Conservation (phyloP, 2,329 filamentous ascomycete species). For the Pseudogymnoascus sp. region DNA sequence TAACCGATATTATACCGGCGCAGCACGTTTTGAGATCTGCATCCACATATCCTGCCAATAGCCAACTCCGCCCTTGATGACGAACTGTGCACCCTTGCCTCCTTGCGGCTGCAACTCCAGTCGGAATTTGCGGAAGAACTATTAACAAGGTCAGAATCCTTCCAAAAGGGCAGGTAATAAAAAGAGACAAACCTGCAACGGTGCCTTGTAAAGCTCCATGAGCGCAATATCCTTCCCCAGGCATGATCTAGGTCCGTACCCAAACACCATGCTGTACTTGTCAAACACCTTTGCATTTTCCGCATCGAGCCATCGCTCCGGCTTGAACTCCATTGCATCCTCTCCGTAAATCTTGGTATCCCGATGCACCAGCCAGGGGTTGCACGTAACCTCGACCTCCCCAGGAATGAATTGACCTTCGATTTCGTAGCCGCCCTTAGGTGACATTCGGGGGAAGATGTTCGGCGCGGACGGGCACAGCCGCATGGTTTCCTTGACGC, state of each 20-base stretch:
- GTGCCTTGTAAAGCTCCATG: constrained; percentile 46
- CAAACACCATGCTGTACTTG: constrained; percentile 45
- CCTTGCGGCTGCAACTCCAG: constrained; percentile 26
- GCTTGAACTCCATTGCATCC: constrained; percentile 41
- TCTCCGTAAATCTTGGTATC: constrained; percentile 35
- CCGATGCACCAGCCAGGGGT: constrained; percentile 42
- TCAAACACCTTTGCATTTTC: constrained; percentile 36
- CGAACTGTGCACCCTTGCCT: constrained; percentile 30
- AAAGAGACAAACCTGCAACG: constrained; percentile 23
- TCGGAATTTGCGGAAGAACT: constrained; percentile 37
- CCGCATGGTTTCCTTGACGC: constrained; percentile 44
- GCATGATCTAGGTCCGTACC: constrained; percentile 42
- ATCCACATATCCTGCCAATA: constrained; percentile 38
- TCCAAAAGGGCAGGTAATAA: background rate
- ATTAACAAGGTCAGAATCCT: constrained; percentile 14
- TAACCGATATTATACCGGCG: background rate
- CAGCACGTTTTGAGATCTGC: constrained; percentile 20
- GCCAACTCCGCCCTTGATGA: constrained; percentile 37
- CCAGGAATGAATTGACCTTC: constrained; percentile 18
- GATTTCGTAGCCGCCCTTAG: constrained; percentile 26
- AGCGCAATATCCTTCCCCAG: constrained; percentile 44
- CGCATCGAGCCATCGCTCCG: constrained; percentile 43
- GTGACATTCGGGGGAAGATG: constrained; percentile 42
- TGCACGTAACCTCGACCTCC: constrained; percentile 38
- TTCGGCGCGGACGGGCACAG: constrained; percentile 45